These are phyloP conservation scores for Backusella morwellensis DNA, from an alignment of 192 early-diverging fungal species.

Conservation along the genomic window DNA sequence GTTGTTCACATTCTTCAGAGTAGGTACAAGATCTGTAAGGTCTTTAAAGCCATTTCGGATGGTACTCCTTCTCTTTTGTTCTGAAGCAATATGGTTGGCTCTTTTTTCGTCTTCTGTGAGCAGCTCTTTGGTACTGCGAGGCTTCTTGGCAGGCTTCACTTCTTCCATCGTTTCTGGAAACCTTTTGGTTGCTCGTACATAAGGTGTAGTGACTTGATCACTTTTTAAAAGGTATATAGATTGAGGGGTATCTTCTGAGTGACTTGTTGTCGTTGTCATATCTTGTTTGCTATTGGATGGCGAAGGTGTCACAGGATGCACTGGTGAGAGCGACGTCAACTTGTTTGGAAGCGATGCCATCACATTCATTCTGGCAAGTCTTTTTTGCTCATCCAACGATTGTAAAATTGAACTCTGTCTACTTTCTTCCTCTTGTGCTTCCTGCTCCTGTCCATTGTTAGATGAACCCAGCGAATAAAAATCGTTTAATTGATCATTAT, in stretches of 20 bases:
- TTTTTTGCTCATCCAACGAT: constrained; percentile 17
- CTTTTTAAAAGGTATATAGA: constrained; percentile 12
- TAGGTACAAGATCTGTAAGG: constrained; percentile 85
- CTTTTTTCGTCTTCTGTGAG: constrained; percentile 77
- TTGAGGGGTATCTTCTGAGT: neutral
- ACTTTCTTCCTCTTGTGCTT: constrained; percentile 14
- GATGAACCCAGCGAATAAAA: neutral
- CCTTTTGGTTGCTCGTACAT: neutral
- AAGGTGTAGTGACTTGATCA: constrained; percentile 4
- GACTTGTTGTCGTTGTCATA: neutral
- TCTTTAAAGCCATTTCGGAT: constrained; percentile 90
- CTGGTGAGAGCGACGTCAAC: constrained; percentile 2
- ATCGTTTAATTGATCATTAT: neutral
- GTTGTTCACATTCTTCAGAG: constrained; percentile 66
- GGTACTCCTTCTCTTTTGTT: constrained; percentile 73
- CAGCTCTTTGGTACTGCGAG: constrained; percentile 47
- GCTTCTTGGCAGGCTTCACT: neutral
- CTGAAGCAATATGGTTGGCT: constrained; percentile 74
- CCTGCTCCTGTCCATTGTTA: neutral
- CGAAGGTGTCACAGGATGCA: neutral
- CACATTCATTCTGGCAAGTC: neutral
- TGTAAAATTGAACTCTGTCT: constrained; percentile 20
- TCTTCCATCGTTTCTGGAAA: neutral
- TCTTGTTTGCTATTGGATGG: neutral
- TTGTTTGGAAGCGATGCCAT: constrained; percentile 4